Conservation (phyloP, 2,329 filamentous ascomycete species). For the Juglanconis juglandina region DNA sequence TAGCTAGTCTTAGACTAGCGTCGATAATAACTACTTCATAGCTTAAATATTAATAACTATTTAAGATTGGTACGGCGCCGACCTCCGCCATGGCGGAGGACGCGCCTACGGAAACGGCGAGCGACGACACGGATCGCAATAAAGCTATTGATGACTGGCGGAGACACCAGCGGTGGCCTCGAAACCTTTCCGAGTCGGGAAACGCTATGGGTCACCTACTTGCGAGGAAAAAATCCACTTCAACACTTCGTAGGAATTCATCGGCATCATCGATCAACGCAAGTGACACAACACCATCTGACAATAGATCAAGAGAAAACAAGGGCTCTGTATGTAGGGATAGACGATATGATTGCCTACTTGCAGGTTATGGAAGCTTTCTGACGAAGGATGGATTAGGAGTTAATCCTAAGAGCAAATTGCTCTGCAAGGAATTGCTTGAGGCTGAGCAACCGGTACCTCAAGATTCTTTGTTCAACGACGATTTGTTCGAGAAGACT, state of each 20-base stretch:
- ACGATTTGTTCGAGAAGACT: not conserved
- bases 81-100: no score
- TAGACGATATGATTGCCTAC: constrained; percentile 29
- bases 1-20: no score
- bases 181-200: no score
- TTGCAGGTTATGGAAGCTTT: constrained; percentile 33
- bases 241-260: not conserved
- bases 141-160: no score
- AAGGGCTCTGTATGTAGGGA: constrained; percentile 30
- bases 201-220: constrained; percentile 28
- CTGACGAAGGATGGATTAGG: constrained; percentile 30
- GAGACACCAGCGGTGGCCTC: no score
- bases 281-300: constrained; percentile 22
- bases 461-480: constrained; percentile 28
- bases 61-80: no score
- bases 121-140: no score
- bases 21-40: no score
- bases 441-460: constrained; percentile 27
- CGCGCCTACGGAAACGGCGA: no score
- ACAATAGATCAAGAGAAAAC: constrained; percentile 29
- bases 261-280: not conserved
- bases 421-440: constrained; percentile 29
- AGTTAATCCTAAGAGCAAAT: constrained; percentile 30
- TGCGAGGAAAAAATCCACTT: not conserved
- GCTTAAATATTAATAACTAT: no score